phyloP scores from a whole-genome alignment of 495 filamentous ascomycete species.

The Hypoxylon trugodes region DNA sequence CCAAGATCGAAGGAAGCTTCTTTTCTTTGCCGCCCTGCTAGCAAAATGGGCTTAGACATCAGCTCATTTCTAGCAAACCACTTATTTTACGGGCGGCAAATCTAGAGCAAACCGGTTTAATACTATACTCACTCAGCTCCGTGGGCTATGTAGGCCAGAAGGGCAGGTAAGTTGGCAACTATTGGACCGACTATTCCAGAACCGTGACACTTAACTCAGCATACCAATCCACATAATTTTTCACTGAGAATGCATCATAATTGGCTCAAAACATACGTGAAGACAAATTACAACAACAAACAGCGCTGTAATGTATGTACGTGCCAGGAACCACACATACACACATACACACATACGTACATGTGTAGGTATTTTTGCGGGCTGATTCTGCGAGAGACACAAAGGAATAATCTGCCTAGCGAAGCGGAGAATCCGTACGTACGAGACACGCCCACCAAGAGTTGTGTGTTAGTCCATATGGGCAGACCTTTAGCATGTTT shows the following conservation, averaged over 20 bases:
- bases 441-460: slow-evolving; percentile 11
- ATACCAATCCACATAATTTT: slow-evolving; percentile 25
- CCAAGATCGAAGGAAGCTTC: too few relatives aligned
- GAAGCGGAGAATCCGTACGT: slow-evolving; percentile 4
- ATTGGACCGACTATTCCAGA: slow-evolving; percentile 8
- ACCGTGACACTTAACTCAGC: slow-evolving; percentile 10
- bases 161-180: slow-evolving; percentile 1
- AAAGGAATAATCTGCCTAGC: slow-evolving; percentile 12
- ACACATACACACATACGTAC: too few relatives aligned
- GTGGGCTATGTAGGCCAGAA: neutral
- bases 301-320: slow-evolving; percentile 13
- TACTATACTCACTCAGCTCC: neutral
- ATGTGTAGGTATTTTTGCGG: slow-evolving; percentile 7
- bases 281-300: slow-evolving; percentile 30
- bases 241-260: slow-evolving; percentile 21
- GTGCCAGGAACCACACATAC: slow-evolving; percentile 7
- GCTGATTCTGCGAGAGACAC: slow-evolving; percentile 23
- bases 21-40: slow-evolving; percentile 32
- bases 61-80: slow-evolving; percentile 29
- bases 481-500: slow-evolving; percentile 35
- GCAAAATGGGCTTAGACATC: slow-evolving; percentile 31
- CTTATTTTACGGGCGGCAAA: slow-evolving; percentile 28
- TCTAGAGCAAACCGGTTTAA: slow-evolving; percentile 25
- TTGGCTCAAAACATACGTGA: slow-evolving; percentile 21
- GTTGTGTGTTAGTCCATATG: slow-evolving; percentile 34